Evolutionary conservation across 768 basidiomycete species (phyloP), one percentile per base, ranked within the genome.

Genomic region (Mycena capillaripes): DNA sequence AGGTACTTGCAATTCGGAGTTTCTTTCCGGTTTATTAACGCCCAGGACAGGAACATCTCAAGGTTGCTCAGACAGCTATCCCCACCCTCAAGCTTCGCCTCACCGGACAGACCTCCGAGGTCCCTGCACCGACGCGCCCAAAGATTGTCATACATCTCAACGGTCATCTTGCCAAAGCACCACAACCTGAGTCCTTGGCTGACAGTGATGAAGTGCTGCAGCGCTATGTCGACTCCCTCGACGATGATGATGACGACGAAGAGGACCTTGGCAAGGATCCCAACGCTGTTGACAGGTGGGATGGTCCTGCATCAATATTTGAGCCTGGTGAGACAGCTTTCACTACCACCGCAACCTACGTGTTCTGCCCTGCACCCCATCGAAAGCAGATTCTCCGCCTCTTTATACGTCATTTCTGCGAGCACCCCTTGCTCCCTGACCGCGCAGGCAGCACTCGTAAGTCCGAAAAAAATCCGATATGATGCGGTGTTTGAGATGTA

Each of bases 401-500:
- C 8, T 79, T 79, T 58, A 58, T 75, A 7, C 78, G 78, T 25
- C 79, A 81, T 66, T 78, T 77, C 44, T 75, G 64, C 42, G 76
- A 75, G 60, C 79, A 81, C 53, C 65, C 76, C 16, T 36, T 66
- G 40, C 71, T 79, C 30, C 76, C 76, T 14, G 77, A 75, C 30
- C 75, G 67, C 21, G 68, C 67, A 60, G 74, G 76, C 21, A 34
- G 40, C 44, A 25, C 36, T n/a, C 48, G 62, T n/a, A 71, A 69
- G 25, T 55, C 72, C 21, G 58, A 16, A 61, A 7, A 64, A 72
- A 34, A 79, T 80, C 29, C 61, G 69, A 25, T n/a, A 69, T 12
- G 70, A 75, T 44, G 75, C 77, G 21, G 78, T 81, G 0, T 34
- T 29, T 16, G 80, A 80, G 61, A 80, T 81, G 78, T 79, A 79